Base-by-base conservation (phyloP, 2,329 filamentous ascomycete genomes). In the Colletotrichum sp. region DNA sequence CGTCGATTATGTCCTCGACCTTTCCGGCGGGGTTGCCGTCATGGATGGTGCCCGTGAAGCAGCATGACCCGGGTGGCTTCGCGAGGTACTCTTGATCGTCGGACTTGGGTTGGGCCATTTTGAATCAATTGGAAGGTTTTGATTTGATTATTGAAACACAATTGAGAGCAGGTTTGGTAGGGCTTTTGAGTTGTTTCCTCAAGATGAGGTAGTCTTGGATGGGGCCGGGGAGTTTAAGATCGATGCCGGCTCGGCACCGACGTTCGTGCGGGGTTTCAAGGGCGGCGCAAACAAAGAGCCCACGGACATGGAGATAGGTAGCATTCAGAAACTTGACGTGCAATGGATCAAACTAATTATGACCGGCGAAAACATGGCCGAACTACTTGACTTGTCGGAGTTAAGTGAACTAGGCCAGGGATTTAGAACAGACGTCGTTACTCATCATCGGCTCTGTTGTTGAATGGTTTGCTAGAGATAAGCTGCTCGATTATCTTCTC, bases 41-140 rank as follows among this genome's bases (percentile, higher is more conserved):
- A 74, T 87, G 85, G 27, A 86, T 75, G 4, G 78, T 80, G 36
- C 84, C 85, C 66, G 81, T 78, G 16, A 83, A 78, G 76, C 86
- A 87, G 73, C 84, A 86, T 16, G 78, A 77, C 13, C 82, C 82
- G 18, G 80, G 79, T 2, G 81, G 82, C 62, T 84, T 82, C 13
- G 81, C 80, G n/a, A 82, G 75, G 57, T 79, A 80, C 21, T 71
- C 62, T 29, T 33, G 55, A 57, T 71, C 51, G 13, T 18, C 43
- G 16, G 68, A 21, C 18, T 70, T 57, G 3, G 43, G 36, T 3
- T 73, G 61, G 18, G 62, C 29, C 68, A 73, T 73, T 31, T 24
- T 27, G 36, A 8, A 8, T 57, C 1, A 36, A 21, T 21, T 4
- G 29, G 9, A 33, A 34, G 16, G 11, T 36, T 34, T n/a, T 2